Base-by-base conservation (phyloP, 2,329 filamentous ascomycete genomes). In the Phaeophleospora eucalypticola region DNA sequence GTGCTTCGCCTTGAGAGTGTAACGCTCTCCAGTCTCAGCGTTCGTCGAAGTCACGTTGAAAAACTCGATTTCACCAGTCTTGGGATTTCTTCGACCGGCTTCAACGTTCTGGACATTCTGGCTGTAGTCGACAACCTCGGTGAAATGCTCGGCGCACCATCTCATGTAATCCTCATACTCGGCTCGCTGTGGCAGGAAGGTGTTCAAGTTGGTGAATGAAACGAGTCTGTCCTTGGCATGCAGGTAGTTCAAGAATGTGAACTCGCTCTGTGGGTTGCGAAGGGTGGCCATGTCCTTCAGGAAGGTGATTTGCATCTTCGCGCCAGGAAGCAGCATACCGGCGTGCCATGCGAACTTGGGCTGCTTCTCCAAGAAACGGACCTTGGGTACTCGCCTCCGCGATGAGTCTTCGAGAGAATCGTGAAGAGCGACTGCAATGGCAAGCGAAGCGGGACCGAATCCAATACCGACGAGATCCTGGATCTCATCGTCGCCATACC, bases 241-340 rank as follows among this genome's bases (percentile, higher is more conserved):
- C 10, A 97, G 80, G 67, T 97, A 97, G 71, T 96, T 96, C 64
- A 95, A 75, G 71, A 96, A 97, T 12, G 91, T 97, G 69, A 97
- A 97, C 61, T 89, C 80, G 56, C 87, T 95, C 54, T 86, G 81
- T 6, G 91, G 91, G 65, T 97, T 84, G 48, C 91, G 80, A 57
- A 95, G 76, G 3, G 88, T 93, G 3, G 91, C 91, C 67, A 97
- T 80, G 65, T 97, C 91, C 72, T 97, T 97, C 72, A 97, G 79
- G 73, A 95, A 97, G 8, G 88, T 94, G 59, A 97, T 97, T 66
- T 97, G 91, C 91, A 97, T 97, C 71, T 86, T 89, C 43, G 90
- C 87, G 4, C 89, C 90, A 0, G 89, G 88, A 2, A 97, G 79
- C 49, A 96, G 81, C 91, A 97, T 97, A 49, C 91, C 91, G 0